These are phyloP conservation scores for Phytophthora cactorum DNA, from an alignment of 352 stramenopile genomes.

Conservation along the genomic window DNA sequence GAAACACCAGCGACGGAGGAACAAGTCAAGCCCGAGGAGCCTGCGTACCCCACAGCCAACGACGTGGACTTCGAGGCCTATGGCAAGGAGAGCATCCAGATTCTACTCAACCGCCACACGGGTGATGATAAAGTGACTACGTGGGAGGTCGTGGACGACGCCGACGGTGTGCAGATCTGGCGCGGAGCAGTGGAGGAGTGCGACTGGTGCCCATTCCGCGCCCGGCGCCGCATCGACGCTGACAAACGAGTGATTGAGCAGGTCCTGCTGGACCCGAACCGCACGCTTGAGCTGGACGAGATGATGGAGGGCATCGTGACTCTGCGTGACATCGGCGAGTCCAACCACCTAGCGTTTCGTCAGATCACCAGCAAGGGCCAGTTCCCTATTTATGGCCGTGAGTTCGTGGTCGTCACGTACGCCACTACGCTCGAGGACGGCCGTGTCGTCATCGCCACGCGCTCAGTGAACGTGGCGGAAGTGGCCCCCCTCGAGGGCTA, in stretches of 20 bases:
- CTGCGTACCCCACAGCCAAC: conserved; percentile 48
- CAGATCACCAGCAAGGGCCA: conserved; percentile 82
- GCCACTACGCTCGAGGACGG: conserved; percentile 59
- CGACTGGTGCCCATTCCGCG: conserved; percentile 78
- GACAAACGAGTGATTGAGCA: conserved; percentile 63
- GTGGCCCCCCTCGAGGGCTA: conserved; percentile 59
- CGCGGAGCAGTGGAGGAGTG: conserved; percentile 65
- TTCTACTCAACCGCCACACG: conserved; percentile 67
- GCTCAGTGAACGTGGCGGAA: conserved; percentile 59
- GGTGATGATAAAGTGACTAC: conserved; percentile 70
- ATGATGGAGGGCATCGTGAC: conserved; percentile 78
- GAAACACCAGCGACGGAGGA: conserved; percentile 37
- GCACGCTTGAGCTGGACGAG: conserved; percentile 78
- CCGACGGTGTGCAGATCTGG: conserved; percentile 59
- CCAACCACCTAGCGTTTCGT: conserved; percentile 64
- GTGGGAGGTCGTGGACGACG: conserved; percentile 72
- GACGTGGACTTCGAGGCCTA: conserved; percentile 74
- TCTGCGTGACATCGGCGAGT: conserved; percentile 58
- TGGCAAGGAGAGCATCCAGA: conserved; percentile 68
- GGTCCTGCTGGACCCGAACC: conserved; percentile 63
- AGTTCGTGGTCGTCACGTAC: conserved; percentile 79
- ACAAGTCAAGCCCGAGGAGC: conserved; percentile 33
- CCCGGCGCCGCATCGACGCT: conserved; percentile 56
- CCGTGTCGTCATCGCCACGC: conserved; percentile 67
- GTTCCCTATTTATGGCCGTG: conserved; percentile 76